Percentiles rank a stretch among this genome's conserved stretches.
phyloP scores from a whole-genome alignment of 768 basidiomycete genomes.

The Daedaleopsis nitida region DNA sequence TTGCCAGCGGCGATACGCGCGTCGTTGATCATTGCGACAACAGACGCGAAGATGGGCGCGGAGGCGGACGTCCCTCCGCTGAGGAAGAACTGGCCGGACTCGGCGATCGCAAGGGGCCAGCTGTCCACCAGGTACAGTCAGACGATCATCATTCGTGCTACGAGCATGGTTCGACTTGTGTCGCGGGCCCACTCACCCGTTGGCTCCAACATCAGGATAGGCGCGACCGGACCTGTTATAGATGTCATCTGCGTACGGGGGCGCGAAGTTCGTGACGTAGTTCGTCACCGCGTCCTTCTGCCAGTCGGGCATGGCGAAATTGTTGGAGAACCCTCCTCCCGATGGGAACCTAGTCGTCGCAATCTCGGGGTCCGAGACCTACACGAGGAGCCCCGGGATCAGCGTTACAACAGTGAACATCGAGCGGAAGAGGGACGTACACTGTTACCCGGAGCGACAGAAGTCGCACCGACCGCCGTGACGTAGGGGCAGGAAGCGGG shows the following conservation, averaged over 20 bases:
- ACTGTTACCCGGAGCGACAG: slow-evolving; percentile 31
- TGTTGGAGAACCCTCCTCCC: slow-evolving; percentile 44
- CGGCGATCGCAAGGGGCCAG: slow-evolving; percentile 22
- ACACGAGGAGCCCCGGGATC: slow-evolving; percentile 2
- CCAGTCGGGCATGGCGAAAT: slow-evolving; percentile 38
- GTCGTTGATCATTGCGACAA: slow-evolving; percentile 41
- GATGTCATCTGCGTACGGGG: slow-evolving; percentile 34
- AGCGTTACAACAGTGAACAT: not conserved
- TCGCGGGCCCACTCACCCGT: too few species aligned
- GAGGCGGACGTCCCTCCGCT: slow-evolving; percentile 40
- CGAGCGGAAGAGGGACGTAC: not conserved
- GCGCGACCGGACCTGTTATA: slow-evolving; percentile 40
- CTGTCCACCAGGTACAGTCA: not conserved
- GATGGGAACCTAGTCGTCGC: slow-evolving; percentile 39
- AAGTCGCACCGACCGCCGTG: slow-evolving; percentile 40
- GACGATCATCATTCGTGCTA: slow-evolving; percentile 14
- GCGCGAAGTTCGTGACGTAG: slow-evolving; percentile 35
- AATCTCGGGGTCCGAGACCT: slow-evolving; percentile 36
- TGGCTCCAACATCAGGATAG: slow-evolving; percentile 36
- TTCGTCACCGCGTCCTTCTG: slow-evolving; percentile 31
- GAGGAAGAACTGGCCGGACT: slow-evolving; percentile 33
- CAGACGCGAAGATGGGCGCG: slow-evolving; percentile 36
- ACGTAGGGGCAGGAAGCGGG: slow-evolving; percentile 44
- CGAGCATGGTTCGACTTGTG: too few species aligned
- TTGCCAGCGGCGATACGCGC: slow-evolving; percentile 38